Base-by-base conservation (phyloP, 176 grass and related monocot genomes). In the Carex parvula region DNA sequence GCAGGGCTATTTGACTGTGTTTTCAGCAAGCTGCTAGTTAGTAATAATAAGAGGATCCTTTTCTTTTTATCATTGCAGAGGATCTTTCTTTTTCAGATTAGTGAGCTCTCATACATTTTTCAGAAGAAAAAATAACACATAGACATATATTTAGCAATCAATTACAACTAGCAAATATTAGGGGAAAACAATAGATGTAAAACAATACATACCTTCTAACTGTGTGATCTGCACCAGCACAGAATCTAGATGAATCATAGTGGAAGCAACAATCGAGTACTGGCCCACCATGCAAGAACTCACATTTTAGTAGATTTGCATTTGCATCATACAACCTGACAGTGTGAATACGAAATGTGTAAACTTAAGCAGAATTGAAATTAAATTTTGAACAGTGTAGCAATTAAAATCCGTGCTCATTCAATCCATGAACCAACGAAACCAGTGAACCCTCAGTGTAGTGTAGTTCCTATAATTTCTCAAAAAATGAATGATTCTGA, bases 201-300 rank as follows among this genome's bases (percentile, higher is more conserved):
- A 64, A 68, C 39, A 64, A 24, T 0, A 6, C 70, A 41, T 70
- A 99, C 96, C 96, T 95, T 64, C 96, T 89, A 14, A 99, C 96
- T 14, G 83, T 35, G 33, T 92, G 63, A 75, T 99, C 91, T 8
- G 93, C 86, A 57, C 89, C 83, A 12, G 85, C 96, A 33, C 96
- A 94, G 22, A 99, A 95, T 80, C 93, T 93, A 0, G 96, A 95
- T 30, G 88, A 93, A 60, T 99, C 93, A 33, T 99, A 93, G 60
- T 99, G 96, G 87, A 99, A 99, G 85, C 96, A 95, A 87, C 96
- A 94, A 85, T 99, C 96, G 30, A 99, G 89, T 59, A 99, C 93
- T 6, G 93, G 53, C 5, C 91, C 93, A 2, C 82, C 88, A 65
- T 99, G 96, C 65, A 87, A 57, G 89, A 99, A 99, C 83, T 95